Percentiles rank a stretch among this genome's conserved stretches.
These are phyloP conservation scores for Chlamydomonas urium DNA, from an alignment of 139 green algal genomes.

Conservation along the genomic window DNA sequence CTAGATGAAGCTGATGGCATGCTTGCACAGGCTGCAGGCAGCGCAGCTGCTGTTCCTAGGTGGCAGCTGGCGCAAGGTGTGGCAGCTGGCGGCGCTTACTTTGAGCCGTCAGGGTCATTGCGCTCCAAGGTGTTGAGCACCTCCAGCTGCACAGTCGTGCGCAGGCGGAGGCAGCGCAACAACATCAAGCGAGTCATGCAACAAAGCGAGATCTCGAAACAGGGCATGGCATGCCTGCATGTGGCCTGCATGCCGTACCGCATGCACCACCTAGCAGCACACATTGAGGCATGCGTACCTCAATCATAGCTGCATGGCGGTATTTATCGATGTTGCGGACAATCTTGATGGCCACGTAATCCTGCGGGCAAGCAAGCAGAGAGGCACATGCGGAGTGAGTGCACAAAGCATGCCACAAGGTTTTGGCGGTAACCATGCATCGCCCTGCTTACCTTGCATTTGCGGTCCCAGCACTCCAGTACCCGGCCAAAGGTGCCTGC, in stretches of 20 bases:
- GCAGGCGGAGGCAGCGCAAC: too few relatives aligned
- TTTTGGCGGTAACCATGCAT: not conserved
- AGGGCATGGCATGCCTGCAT: too few relatives aligned
- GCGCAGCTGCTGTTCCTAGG: too few relatives aligned
- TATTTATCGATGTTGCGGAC: slow-evolving; percentile 97
- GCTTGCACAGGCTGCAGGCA: too few relatives aligned
- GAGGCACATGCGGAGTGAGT: not conserved
- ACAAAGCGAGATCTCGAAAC: too few relatives aligned
- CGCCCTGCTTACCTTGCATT: slow-evolving; percentile 33
- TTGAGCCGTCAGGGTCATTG: slow-evolving; percentile 60
- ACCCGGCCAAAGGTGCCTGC: slow-evolving; percentile 65
- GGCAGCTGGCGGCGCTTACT: too few relatives aligned
- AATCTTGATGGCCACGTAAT: slow-evolving; percentile 93
- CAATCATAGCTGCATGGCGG: slow-evolving; percentile 95
- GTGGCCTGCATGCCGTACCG: too few relatives aligned
- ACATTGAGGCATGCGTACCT: slow-evolving; percentile 68
- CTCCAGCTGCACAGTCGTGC: slow-evolving; percentile 81
- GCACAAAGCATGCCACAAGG: slow-evolving; percentile 1
- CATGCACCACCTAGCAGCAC: too few relatives aligned
- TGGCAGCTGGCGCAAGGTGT: too few relatives aligned
- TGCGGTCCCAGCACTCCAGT: slow-evolving; percentile 96
- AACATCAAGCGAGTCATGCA: too few relatives aligned
- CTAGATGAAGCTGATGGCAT: not conserved
- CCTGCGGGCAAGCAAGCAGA: slow-evolving; percentile 1
- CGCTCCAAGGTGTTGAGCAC: slow-evolving; percentile 77